Evolutionary conservation across 2,329 filamentous ascomycete genomes (phyloP).

Genomic region (Corniculantispora saksenae): DNA sequence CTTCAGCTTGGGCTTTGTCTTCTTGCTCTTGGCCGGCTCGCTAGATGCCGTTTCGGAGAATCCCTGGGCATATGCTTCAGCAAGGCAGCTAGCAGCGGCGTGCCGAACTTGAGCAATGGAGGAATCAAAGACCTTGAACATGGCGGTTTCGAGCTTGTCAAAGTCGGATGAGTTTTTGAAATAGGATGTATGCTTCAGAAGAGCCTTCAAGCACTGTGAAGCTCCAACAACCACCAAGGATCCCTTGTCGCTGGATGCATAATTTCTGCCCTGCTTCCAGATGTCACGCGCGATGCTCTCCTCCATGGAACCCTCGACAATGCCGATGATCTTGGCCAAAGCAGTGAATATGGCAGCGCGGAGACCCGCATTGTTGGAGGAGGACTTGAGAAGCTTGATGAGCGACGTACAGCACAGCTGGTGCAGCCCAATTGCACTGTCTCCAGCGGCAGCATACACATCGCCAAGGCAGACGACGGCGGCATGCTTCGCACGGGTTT

Average conservation of each 20-base stretch:
- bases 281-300: slow-evolving; percentile 84
- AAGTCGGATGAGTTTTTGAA: slow-evolving; percentile 91
- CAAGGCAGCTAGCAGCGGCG: slow-evolving; percentile 82
- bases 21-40: slow-evolving; percentile 66
- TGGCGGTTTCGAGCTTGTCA: slow-evolving; percentile 77
- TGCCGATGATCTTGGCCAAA: slow-evolving; percentile 72
- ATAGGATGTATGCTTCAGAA: slow-evolving; percentile 72
- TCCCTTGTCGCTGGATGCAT: slow-evolving; percentile 78
- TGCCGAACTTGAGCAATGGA: slow-evolving; percentile 73
- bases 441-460: slow-evolving; percentile 87
- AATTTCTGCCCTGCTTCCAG: slow-evolving; percentile 85
- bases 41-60: slow-evolving; percentile 55
- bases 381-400: slow-evolving; percentile 76
- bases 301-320: slow-evolving; percentile 76
- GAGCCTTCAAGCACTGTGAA: slow-evolving; percentile 74
- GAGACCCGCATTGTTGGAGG: slow-evolving; percentile 78
- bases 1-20: slow-evolving; percentile 63
- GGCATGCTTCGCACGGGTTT: slow-evolving; percentile 79
- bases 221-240: slow-evolving; percentile 76
- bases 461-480: slow-evolving; percentile 85
- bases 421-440: slow-evolving; percentile 85
- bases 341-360: slow-evolving; percentile 76
- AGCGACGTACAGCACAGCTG: slow-evolving; percentile 71
- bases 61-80: slow-evolving; percentile 78
- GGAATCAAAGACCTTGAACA: slow-evolving; percentile 88